Base-by-base conservation (phyloP, 257 asterid genomes). In the Vinca minor region DNA sequence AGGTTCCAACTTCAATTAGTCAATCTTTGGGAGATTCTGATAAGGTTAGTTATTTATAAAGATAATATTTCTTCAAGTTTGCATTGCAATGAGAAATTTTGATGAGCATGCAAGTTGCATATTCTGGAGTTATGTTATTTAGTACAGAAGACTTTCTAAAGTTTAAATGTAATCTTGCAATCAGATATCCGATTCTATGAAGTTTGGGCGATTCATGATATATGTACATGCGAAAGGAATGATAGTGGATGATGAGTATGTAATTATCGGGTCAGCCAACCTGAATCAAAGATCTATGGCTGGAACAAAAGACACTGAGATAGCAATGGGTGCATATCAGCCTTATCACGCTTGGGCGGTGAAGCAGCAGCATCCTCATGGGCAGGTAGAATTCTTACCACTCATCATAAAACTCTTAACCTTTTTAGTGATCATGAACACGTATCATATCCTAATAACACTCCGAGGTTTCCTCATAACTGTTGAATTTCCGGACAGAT, bases 261-360 rank as follows among this genome's bases (percentile, higher is more conserved):
- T 87, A 60, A 87, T 87, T 60, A 59, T 90, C 42, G 97, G 97
- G 46, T 90, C 97, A 31, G 97, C 97, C 68, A 90, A 87, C 77
- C 83, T 90, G 67, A 90, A 90, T 76, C 97, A 90, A 71, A 79
- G 97, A 78, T 90, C 97, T 13, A 81, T 87, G 94, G 97, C 95
- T 48, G 97, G 95, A 57, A 67, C 97, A 4, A 90, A 87, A 69
- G 97, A 90, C 81, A 85, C 95, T 1, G 97, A 90, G 83, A 85
- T 90, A 64, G 95, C 95, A 53, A 90, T 85, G 97, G 97, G 97
- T 49, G 87, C 95, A 28, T 90, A 87, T 84, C 97, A 90, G 74
- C 93, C 95, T 54, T 85, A 84, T 66, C 83, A 82, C 60, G 72
- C 85, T 14, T 81, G 95, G 92, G 70, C 69, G 35, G 75, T 68